Base-by-base conservation (phyloP, 2,329 filamentous ascomycete species). In the Diaporthe australafricana region DNA sequence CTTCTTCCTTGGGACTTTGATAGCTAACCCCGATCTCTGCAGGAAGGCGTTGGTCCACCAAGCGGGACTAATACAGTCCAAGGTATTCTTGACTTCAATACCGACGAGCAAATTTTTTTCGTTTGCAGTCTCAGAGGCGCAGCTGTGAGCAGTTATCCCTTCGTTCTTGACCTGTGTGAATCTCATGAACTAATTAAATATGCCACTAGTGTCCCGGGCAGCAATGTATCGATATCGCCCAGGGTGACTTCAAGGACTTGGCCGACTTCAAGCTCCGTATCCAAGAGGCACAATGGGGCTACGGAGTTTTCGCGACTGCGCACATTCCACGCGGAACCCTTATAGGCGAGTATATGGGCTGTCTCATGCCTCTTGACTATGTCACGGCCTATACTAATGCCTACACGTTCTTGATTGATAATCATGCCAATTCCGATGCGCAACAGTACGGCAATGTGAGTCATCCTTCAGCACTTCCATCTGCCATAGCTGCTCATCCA, bases 271-370 rank as follows among this genome's bases (percentile, higher is more conserved):
- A 32, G 14, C 27, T 69, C 25, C 38, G 48, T 17, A 63, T 69
- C 30, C 40, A 56, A 56, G 16, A 55, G 40, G 66, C 47, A 1
- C 16, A 38, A 16, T 27, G 47, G 56, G 70, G 66, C 32, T 65
- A 56, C 17, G 70, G 66, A 22, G 38, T 70, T 6, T 72, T 70
- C 14, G 70, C 70, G 16, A 25, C 11, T 50, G 42, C 32, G 8
- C 17, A 12, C 5, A 70, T 70, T 27, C 56, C 27, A 7, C 6
- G 6, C 17, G 57, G 25, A 2, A 70, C 66, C 16, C 0, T 56
- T 3, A 60, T 72, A 2, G 53, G 70, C 32, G 70, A 72, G 56
- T 65, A 72, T 40, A 5, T 53, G 1, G 70, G 70, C 5, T 66
- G 56, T 32, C 56, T 72, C 8, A 9, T 27, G 17, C 70, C 70